Evolutionary conservation across 169 alveolate species (phyloP), one percentile per base, ranked within the genome.

Genomic region (Eimeria praecox): DNA sequence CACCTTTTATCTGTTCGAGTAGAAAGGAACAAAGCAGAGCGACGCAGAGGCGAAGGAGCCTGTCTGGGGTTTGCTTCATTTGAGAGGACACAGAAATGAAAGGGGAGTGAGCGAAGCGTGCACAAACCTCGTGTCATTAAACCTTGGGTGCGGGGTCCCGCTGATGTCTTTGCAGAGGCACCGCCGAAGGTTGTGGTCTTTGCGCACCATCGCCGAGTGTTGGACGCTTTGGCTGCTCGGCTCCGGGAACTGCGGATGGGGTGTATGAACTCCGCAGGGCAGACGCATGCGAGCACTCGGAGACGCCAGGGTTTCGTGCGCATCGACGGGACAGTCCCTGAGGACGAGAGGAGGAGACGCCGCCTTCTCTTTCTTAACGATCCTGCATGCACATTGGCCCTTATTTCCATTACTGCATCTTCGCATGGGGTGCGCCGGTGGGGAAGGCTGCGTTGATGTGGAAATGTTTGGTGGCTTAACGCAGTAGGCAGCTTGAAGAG

Each of bases 191-290:
- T 92, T 24, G 86, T 92, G 62, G 82, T 92, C 42, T 92, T 92
- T n/a, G 95, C 95, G 0, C 95, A 92, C 59, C 95, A 92, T 52
- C 95, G 95, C 33, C 95, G 95, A 8, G 95, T 92, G 20, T 20
- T 92, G 59, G 95, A 92, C 77, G 77, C 85, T 12, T 54, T 66
- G 40, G 95, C 59, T 18, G 92, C 78, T 1, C 85, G 87, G 35
- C 95, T 92, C 35, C 85, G 92, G 73, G 77, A 62, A 30, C 59
- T 80, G 16, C 92, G 92, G 33, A 3, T 85, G 78, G 77, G 92
- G 40, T 85, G 92, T 85, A n/a, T 49, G 56, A 35, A 54, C 92
- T 16, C 77, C 30, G 12, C 69, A 27, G 89, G 54, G 40, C 66
- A 40, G 0, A 54, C 38, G 20, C 49, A 16, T 30, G 24, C 6